Conservation (phyloP, 306 rosid genomes). For the Leucaena leucocephala region DNA sequence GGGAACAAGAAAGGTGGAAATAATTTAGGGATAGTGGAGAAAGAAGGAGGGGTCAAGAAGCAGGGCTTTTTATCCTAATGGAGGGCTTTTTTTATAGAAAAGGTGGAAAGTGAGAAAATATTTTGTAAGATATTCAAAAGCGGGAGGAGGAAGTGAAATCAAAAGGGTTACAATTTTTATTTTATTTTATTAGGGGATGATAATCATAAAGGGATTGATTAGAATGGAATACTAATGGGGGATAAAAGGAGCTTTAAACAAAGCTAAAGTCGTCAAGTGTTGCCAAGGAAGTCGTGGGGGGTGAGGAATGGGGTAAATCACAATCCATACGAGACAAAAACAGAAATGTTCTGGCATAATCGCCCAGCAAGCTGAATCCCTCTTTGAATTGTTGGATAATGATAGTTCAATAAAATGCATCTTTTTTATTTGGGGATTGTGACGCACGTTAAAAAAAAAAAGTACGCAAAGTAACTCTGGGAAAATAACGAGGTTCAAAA, state of each 20-base stretch:
- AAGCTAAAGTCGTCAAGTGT: not conserved
- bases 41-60: not conserved
- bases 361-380: conserved; percentile 43
- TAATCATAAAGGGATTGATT: conserved; percentile 27
- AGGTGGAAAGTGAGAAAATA: conserved; percentile 25
- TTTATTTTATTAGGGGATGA: not conserved
- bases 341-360: not conserved
- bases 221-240: conserved; percentile 28
- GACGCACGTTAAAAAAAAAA: too few relatives aligned
- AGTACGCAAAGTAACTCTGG: too few relatives aligned
- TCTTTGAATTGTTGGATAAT: not conserved
- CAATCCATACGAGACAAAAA: not conserved
- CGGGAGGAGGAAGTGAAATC: not conserved
- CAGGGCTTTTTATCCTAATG: conserved; percentile 12
- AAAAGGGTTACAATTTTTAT: not conserved
- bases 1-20: conserved; percentile 5
- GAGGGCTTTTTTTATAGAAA: conserved; percentile 10
- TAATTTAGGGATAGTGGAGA: conserved; percentile 30
- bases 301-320: not conserved
- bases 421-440: too few relatives aligned
- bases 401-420: not conserved
- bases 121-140: conserved; percentile 40
- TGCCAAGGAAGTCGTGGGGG: not conserved
- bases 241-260: not conserved
- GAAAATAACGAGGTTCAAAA: not conserved